Conservation (phyloP, 78 protist species). For the Reticulomyxa filosa region DNA sequence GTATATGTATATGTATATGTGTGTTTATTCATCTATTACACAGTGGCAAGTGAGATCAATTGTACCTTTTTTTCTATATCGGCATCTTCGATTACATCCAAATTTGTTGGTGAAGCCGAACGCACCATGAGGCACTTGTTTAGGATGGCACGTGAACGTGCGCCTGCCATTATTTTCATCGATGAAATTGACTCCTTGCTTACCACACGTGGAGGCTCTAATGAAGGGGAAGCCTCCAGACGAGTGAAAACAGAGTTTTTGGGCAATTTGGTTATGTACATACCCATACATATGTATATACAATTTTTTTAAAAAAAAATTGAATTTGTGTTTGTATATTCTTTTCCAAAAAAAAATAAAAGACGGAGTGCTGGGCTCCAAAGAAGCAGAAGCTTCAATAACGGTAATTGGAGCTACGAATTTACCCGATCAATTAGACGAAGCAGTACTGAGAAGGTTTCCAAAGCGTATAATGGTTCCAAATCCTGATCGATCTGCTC, state of each 20-base stretch:
- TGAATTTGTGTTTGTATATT: no score
- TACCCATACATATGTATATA: no score
- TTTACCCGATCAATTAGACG: slow-evolving; percentile 31
- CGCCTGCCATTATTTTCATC: slow-evolving; percentile 59
- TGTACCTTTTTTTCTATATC: slow-evolving; percentile 29
- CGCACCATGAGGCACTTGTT: slow-evolving; percentile 26
- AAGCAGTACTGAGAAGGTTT: slow-evolving; percentile 11
- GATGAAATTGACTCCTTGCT: slow-evolving; percentile 48
- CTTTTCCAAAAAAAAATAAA: no score
- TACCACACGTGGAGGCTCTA: background rate
- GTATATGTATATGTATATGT: no score
- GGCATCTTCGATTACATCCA: slow-evolving; percentile 27
- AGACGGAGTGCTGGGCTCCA: no score
- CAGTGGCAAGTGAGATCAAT: slow-evolving; percentile 14
- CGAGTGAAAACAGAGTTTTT: slow-evolving; percentile 44
- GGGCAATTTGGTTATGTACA: slow-evolving; percentile 24
- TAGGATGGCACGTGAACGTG: slow-evolving; percentile 54
- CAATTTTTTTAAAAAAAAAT: no score
- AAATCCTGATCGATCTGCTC: slow-evolving; percentile 9
- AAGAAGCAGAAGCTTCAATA: background rate
- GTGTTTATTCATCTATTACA: no score
- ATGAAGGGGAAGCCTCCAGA: slow-evolving; percentile 1
- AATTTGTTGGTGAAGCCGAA: slow-evolving; percentile 23
- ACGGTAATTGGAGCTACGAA: slow-evolving; percentile 29
- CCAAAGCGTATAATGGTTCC: slow-evolving; percentile 18